Evolutionary conservation across 805 yeast genomes (phyloP).

Genomic region (Pachysolen tannophilus): DNA sequence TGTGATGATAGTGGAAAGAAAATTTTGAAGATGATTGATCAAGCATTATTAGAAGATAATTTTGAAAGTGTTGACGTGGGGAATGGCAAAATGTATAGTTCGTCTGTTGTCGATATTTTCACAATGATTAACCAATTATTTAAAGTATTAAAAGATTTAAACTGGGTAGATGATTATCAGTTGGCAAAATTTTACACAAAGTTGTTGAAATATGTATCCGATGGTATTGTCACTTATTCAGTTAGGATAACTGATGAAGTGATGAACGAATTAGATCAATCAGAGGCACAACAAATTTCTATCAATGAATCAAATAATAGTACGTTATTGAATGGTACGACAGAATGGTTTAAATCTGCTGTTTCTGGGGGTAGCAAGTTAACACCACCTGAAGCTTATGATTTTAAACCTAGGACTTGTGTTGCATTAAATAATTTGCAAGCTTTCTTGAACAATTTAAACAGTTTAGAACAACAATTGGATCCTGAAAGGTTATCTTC

Average conservation of each 20-base stretch:
- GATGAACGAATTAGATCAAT: slow-evolving; percentile 7
- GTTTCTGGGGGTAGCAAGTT: slow-evolving; percentile 30
- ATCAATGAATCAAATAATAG: no score
- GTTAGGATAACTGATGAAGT: slow-evolving; percentile 16
- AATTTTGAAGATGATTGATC: slow-evolving; percentile 38
- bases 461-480: slow-evolving; percentile 44
- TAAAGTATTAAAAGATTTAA: slow-evolving; percentile 45
- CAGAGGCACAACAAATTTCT: no score
- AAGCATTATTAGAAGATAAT: slow-evolving; percentile 50
- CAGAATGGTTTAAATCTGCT: slow-evolving; percentile 32
- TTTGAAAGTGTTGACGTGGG: slow-evolving; percentile 43
- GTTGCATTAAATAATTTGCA: slow-evolving; percentile 68
- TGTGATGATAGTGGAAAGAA: slow-evolving; percentile 36
- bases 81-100: slow-evolving; percentile 37
- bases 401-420: slow-evolving; percentile 56
- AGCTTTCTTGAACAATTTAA: slow-evolving; percentile 38
- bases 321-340: slow-evolving; percentile 4
- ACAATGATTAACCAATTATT: slow-evolving; percentile 52
- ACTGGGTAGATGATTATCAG: slow-evolving; percentile 63
- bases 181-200: slow-evolving; percentile 53
- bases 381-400: slow-evolving; percentile 42
- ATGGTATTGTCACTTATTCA: slow-evolving; percentile 45
- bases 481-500: slow-evolving; percentile 39
- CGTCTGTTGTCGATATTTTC: slow-evolving; percentile 63
- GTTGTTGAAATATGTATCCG: slow-evolving; percentile 55